phyloP scores from a whole-genome alignment of 129 eudicot species.

The Oenanthe sinensis region DNA sequence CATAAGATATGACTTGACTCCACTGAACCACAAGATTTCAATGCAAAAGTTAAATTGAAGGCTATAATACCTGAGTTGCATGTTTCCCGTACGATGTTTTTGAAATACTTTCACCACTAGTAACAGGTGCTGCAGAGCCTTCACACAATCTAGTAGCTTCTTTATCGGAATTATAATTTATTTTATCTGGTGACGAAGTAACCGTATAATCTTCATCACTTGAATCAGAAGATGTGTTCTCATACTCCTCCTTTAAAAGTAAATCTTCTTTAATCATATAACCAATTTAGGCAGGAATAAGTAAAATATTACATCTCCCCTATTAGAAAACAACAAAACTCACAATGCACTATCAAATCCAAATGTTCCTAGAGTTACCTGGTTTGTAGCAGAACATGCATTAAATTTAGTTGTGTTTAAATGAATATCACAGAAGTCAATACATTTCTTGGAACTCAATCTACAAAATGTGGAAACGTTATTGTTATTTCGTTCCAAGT shows the following conservation, averaged over 20 bases:
- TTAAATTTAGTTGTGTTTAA: not conserved
- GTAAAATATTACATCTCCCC: not conserved
- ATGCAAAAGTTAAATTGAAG: not conserved
- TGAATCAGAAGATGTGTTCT: constrained; percentile 66
- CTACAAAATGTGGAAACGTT: not conserved
- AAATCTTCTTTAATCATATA: constrained; percentile 11
- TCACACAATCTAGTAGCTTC: constrained; percentile 15
- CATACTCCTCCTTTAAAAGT: constrained; percentile 61
- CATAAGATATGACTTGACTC: not conserved
- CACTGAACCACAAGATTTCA: not conserved
- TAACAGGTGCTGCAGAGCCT: constrained; percentile 25
- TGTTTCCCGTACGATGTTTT: constrained; percentile 43
- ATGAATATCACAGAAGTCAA: not conserved
- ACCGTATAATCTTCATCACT: constrained; percentile 80
- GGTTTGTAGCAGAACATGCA: not conserved
- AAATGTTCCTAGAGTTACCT: not conserved
- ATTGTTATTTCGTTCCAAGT: not conserved
- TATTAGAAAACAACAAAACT: not conserved
- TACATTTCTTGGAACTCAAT: not conserved
- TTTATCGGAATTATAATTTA: constrained; percentile 6
- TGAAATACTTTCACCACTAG: constrained; percentile 29
- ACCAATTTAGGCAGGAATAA: constrained; percentile 7
- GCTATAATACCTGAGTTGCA: constrained; percentile 56
- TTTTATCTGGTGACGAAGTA: constrained; percentile 26
- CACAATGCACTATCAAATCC: not conserved